These are phyloP conservation scores for Knoxia roxburghii DNA, from an alignment of 257 asterid species.

Conservation along the genomic window DNA sequence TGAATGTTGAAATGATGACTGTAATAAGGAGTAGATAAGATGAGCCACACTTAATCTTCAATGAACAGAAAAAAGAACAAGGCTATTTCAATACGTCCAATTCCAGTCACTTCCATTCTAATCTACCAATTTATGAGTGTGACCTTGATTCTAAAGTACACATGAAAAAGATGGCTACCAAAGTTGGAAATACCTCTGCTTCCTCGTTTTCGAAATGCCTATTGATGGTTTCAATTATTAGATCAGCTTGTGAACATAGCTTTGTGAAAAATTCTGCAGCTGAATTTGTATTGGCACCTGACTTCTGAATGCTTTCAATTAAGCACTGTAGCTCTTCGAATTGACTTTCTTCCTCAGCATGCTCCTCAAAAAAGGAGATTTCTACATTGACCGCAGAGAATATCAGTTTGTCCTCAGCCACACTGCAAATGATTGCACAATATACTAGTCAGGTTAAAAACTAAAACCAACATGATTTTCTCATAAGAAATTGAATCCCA, in stretches of 20 bases:
- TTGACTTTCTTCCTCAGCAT: conserved; percentile 41
- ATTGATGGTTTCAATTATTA: conserved; percentile 38
- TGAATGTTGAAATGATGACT: neutral
- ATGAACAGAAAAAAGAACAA: neutral
- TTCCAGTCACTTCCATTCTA: neutral
- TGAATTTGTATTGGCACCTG: conserved; percentile 39
- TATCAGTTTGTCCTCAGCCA: conserved; percentile 45
- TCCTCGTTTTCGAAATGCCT: conserved; percentile 38
- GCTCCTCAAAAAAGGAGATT: conserved; percentile 38
- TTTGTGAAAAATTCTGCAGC: conserved; percentile 38
- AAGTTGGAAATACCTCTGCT: conserved; percentile 29
- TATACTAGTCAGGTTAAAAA: neutral
- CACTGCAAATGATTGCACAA: conserved; percentile 20
- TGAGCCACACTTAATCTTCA: neutral
- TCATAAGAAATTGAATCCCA: neutral
- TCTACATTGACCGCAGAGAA: conserved; percentile 47
- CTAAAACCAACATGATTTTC: neutral
- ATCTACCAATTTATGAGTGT: neutral
- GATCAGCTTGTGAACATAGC: conserved; percentile 42
- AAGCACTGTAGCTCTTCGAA: conserved; percentile 38
- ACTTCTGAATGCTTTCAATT: conserved; percentile 36
- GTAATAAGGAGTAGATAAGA: neutral
- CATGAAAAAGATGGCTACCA: neutral
- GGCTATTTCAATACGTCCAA: neutral
- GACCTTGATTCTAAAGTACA: neutral